Percentiles rank a stretch among this genome's conserved stretches.
Conservation (phyloP, 2,329 filamentous ascomycete species). For the Lachnellula willkommii region DNA sequence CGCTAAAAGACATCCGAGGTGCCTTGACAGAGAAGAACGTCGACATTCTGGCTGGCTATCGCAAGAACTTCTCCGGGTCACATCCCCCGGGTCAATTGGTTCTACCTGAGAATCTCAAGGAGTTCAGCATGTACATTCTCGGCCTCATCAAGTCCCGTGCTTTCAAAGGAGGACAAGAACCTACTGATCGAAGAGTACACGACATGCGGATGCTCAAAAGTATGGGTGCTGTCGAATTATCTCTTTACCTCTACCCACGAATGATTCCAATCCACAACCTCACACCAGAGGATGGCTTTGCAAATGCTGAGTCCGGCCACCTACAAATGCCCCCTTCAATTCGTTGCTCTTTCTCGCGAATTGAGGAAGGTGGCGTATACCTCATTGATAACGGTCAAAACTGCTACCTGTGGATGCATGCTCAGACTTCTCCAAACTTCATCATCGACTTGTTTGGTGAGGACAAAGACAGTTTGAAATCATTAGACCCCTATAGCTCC, state of each 20-base stretch:
- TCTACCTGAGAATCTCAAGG: slow-evolving; percentile 90
- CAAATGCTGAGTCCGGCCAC: slow-evolving; percentile 80
- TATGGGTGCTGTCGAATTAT: slow-evolving; percentile 81
- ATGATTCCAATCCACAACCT: slow-evolving; percentile 92
- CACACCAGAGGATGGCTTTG: slow-evolving; percentile 80
- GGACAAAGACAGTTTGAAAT: slow-evolving; percentile 63
- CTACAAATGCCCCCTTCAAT: slow-evolving; percentile 75
- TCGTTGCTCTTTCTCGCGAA: slow-evolving; percentile 77
- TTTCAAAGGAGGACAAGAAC: slow-evolving; percentile 88
- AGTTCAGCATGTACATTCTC: slow-evolving; percentile 94
- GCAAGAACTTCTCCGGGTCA: slow-evolving; percentile 80
- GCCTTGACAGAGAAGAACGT: slow-evolving; percentile 86
- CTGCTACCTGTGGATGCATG: slow-evolving; percentile 86
- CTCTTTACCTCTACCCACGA: slow-evolving; percentile 88
- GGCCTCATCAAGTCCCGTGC: slow-evolving; percentile 84
- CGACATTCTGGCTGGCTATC: slow-evolving; percentile 84
- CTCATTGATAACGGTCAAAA: slow-evolving; percentile 93
- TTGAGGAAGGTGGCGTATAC: slow-evolving; percentile 92
- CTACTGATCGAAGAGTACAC: slow-evolving; percentile 82
- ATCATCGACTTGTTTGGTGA: slow-evolving; percentile 85
- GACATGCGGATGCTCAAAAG: slow-evolving; percentile 85
- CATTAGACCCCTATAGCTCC: slow-evolving; percentile 75
- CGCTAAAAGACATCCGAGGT: slow-evolving; percentile 78
- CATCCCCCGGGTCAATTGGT: slow-evolving; percentile 91
- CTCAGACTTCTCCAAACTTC: slow-evolving; percentile 86